Conservation (phyloP, 2,329 filamentous ascomycete species). For the Bipolaris oryzae region DNA sequence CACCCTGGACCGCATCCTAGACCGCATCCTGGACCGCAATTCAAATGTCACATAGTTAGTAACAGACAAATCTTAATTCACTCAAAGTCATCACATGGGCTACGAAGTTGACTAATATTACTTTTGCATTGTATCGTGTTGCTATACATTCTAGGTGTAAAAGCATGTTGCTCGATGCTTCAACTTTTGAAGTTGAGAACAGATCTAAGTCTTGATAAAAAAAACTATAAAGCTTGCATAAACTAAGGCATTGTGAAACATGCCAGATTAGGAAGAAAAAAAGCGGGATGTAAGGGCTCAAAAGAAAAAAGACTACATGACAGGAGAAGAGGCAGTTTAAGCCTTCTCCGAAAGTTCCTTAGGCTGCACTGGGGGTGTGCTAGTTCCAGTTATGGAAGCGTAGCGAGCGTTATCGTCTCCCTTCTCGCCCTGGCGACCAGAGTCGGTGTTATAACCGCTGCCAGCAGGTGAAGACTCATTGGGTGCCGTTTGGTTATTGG, state of each 20-base stretch:
- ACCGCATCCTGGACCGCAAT: neutral
- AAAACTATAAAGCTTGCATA: neutral
- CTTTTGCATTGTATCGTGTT: slow-evolving; percentile 1
- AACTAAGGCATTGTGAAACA: neutral
- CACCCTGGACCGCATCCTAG: neutral
- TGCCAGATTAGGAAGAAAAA: neutral
- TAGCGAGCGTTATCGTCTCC: slow-evolving; percentile 12
- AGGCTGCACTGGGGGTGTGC: slow-evolving; percentile 5
- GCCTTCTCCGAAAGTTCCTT: slow-evolving; percentile 24
- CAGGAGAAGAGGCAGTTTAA: neutral
- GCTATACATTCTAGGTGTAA: slow-evolving; percentile 7
- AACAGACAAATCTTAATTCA: too few relatives aligned
- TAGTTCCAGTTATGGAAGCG: slow-evolving; percentile 19
- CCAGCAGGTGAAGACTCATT: slow-evolving; percentile 15
- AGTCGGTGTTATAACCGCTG: slow-evolving; percentile 13
- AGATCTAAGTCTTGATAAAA: slow-evolving; percentile 8
- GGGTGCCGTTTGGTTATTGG: slow-evolving; percentile 1
- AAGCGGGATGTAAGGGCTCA: neutral
- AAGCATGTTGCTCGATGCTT: slow-evolving; percentile 12
- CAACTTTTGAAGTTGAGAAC: slow-evolving; percentile 6
- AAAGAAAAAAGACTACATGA: neutral
- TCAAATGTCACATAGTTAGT: too few relatives aligned
- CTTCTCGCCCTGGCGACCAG: slow-evolving; percentile 17
- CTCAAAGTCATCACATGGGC: neutral
- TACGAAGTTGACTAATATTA: slow-evolving; percentile 2